Evolutionary conservation across 2,329 filamentous ascomycete species (phyloP).

Genomic region (Colletotrichum viniferum): DNA sequence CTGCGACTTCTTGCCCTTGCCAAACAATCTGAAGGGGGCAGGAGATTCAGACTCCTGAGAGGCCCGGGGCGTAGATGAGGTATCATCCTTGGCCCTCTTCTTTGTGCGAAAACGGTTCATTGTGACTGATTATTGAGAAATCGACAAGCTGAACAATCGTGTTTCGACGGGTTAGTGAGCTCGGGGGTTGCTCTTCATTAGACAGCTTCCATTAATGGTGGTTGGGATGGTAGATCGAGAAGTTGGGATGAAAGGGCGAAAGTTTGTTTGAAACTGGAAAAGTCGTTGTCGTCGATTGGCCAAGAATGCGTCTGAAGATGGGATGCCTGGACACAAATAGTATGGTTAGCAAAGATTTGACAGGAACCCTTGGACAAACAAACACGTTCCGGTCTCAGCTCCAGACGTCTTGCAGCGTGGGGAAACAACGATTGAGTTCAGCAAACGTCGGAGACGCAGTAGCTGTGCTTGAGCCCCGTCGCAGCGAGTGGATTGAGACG

Average conservation of each 20-base stretch:
- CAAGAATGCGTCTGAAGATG: slow-evolving; percentile 6
- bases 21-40: slow-evolving; percentile 58
- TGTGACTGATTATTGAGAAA: slow-evolving; percentile 19
- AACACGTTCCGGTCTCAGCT: slow-evolving; percentile 8
- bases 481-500: slow-evolving; percentile 5
- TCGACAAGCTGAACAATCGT: background rate
- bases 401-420: background rate
- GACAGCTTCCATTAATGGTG: slow-evolving; percentile 12
- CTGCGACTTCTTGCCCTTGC: slow-evolving; percentile 57
- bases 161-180: slow-evolving; percentile 3
- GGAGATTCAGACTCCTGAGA: slow-evolving; percentile 61
- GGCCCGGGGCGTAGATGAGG: slow-evolving; percentile 41
- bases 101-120: slow-evolving; percentile 83
- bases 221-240: background rate
- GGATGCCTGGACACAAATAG: slow-evolving; percentile 5
- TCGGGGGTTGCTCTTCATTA: slow-evolving; percentile 7
- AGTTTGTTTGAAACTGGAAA: slow-evolving; percentile 5
- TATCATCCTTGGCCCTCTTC: slow-evolving; percentile 70
- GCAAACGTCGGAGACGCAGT: background rate
- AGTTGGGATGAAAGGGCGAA: background rate
- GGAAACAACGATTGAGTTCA: slow-evolving; percentile 1
- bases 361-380: slow-evolving; percentile 1
- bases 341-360: slow-evolving; percentile 10
- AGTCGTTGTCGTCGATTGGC: background rate
- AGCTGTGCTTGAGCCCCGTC: slow-evolving; percentile 9